These are phyloP conservation scores for Fagus crenata DNA, from an alignment of 306 rosid species.

Conservation along the genomic window DNA sequence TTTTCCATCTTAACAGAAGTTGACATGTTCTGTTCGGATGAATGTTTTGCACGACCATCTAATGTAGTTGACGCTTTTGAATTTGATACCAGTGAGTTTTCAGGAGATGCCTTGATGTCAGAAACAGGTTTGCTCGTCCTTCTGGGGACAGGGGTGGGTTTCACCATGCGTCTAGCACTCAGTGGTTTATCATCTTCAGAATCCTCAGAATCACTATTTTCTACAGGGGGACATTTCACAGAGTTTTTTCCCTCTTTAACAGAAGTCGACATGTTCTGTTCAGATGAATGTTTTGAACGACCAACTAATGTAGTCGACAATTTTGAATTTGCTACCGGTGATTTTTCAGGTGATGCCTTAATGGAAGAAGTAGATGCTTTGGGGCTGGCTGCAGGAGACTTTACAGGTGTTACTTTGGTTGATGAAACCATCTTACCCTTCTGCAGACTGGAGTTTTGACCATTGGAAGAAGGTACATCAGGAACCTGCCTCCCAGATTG, in stretches of 20 bases:
- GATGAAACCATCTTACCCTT: constrained; percentile 42
- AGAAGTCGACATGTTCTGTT: constrained; percentile 13
- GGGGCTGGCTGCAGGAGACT: constrained; percentile 33
- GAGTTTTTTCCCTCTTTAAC: constrained; percentile 38
- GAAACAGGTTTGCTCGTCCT: constrained; percentile 9
- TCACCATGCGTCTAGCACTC: constrained; percentile 42
- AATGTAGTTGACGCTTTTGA: constrained; percentile 14
- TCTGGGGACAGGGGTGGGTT: constrained; percentile 18
- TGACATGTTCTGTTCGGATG: constrained; percentile 13
- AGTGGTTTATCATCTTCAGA: constrained; percentile 53
- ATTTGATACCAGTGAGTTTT: constrained; percentile 21
- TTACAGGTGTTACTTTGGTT: constrained; percentile 24
- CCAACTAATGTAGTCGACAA: constrained; percentile 16
- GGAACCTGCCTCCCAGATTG: constrained; percentile 30
- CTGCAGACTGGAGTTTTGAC: constrained; percentile 39
- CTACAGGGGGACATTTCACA: constrained; percentile 9
- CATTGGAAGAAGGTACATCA: constrained; percentile 36
- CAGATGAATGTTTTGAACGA: constrained; percentile 16
- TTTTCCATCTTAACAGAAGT: constrained; percentile 37
- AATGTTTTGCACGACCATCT: constrained; percentile 22
- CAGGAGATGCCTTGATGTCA: constrained; percentile 11
- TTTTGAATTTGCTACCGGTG: constrained; percentile 22
- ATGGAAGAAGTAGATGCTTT: constrained; percentile 38
- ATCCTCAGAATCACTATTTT: constrained; percentile 34
- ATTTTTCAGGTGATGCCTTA: constrained; percentile 22